phyloP scores from a whole-genome alignment of 192 early-diverging fungal genomes.

The Coemansia sp. region DNA sequence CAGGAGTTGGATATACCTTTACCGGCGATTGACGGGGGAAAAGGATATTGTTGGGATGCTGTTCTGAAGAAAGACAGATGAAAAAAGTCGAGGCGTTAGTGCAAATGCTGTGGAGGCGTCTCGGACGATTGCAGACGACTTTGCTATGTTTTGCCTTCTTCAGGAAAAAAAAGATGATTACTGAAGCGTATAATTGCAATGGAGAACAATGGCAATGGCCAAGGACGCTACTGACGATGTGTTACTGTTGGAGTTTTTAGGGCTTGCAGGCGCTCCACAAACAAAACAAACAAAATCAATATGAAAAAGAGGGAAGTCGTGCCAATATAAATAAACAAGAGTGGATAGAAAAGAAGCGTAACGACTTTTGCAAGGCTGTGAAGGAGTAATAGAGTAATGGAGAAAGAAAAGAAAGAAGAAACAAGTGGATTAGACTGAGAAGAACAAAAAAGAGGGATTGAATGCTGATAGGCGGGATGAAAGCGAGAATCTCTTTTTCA shows the following conservation, averaged over 20 bases:
- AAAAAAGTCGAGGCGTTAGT: background rate
- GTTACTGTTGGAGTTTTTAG: conserved; percentile 10
- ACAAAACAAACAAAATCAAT: conserved; percentile 6
- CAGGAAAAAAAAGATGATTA: background rate
- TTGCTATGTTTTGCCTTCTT: background rate
- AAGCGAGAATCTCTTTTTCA: conserved; percentile 24
- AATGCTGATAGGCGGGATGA: conserved; percentile 24
- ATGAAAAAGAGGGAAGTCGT: background rate
- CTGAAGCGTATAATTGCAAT: background rate
- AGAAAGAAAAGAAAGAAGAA: conserved; percentile 17
- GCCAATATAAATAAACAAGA: conserved; percentile 15
- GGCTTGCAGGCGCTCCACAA: conserved; percentile 10
- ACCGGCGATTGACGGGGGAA: background rate
- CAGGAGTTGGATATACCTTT: conserved; percentile 5
- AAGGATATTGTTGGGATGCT: background rate
- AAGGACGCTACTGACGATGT: background rate
- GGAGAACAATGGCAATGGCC: conserved; percentile 6
- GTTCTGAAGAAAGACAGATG: background rate
- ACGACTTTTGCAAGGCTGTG: background rate
- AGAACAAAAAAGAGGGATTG: conserved; percentile 23
- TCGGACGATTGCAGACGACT: conserved; percentile 9
- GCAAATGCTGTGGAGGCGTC: conserved; percentile 7
- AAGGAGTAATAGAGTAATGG: background rate
- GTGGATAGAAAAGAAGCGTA: conserved; percentile 19
- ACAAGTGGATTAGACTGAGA: conserved; percentile 14